These are phyloP conservation scores for Crithidia acanthocephali DNA, from an alignment of 208 protist species.

Conservation along the genomic window DNA sequence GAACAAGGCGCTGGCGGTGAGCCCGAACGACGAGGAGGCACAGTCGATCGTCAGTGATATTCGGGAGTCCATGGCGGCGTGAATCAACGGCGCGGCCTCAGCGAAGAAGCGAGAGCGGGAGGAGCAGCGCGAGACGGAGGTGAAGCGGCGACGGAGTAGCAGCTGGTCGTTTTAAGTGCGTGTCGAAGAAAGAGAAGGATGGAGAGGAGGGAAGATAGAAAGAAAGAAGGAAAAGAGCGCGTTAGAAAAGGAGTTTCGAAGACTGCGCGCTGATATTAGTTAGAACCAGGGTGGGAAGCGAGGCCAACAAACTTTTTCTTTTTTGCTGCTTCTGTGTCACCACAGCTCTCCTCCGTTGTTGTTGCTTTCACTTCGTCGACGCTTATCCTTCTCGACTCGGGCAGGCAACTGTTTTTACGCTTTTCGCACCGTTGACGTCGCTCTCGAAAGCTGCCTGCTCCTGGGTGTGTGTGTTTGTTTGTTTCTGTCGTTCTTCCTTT, in stretches of 20 bases:
- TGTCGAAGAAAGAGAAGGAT: background rate
- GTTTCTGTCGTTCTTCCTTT: background rate
- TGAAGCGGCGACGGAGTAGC: background rate
- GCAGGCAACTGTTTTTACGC: too few relatives aligned
- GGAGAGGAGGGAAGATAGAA: background rate
- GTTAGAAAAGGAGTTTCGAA: too few relatives aligned
- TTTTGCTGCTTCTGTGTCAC: too few relatives aligned
- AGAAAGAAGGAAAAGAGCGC: too few relatives aligned
- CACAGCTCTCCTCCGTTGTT: too few relatives aligned
- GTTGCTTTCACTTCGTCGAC: background rate
- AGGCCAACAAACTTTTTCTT: too few relatives aligned
- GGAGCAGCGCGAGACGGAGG: constrained; percentile 2
- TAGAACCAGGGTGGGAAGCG: too few relatives aligned
- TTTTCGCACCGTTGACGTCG: too few relatives aligned
- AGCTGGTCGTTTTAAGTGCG: background rate
- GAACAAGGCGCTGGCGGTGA: constrained; percentile 57
- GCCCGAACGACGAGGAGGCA: constrained; percentile 78
- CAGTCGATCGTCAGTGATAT: constrained; percentile 67
- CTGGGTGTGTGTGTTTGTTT: background rate
- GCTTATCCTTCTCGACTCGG: background rate
- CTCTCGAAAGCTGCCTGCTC: too few relatives aligned
- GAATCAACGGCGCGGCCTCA: background rate
- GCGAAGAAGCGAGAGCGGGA: background rate
- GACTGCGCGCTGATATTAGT: too few relatives aligned
- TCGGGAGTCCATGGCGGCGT: constrained; percentile 39